Evolutionary conservation across 805 yeast genomes (phyloP).

Genomic region (Candida ascalaphidarum): DNA sequence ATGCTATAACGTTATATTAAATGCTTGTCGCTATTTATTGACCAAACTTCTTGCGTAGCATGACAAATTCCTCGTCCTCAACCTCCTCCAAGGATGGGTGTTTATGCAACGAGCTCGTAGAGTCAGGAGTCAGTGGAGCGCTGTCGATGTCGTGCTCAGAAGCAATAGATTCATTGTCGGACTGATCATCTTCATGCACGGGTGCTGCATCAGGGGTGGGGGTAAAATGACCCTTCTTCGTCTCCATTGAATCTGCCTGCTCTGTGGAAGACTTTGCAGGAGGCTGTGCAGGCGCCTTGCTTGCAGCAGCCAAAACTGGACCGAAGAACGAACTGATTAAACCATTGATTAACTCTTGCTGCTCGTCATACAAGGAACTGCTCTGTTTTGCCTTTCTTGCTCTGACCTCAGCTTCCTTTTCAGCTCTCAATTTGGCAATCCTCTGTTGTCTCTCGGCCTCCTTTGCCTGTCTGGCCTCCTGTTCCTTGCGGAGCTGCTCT

Average conservation of each 20-base stretch:
- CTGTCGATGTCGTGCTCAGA: slow-evolving; percentile 8
- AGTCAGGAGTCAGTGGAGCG: not conserved
- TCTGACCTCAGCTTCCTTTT: slow-evolving; percentile 2
- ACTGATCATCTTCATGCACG: slow-evolving; percentile 1
- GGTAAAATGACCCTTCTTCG: not conserved
- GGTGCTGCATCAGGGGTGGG: not conserved
- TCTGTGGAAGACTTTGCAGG: not conserved
- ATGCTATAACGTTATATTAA: too few relatives aligned
- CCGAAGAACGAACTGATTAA: slow-evolving; percentile 1
- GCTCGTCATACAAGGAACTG: not conserved
- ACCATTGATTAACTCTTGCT: slow-evolving; percentile 13
- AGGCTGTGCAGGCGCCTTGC: not conserved
- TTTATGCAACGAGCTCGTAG: slow-evolving; percentile 7
- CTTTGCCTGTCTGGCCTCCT: slow-evolving; percentile 3
- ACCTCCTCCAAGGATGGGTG: slow-evolving; percentile 24
- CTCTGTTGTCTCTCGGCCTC: slow-evolving; percentile 2
- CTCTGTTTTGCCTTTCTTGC: slow-evolving; percentile 1
- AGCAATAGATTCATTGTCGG: slow-evolving; percentile 10
- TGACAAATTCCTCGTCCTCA: slow-evolving; percentile 22
- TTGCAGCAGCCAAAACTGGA: slow-evolving; percentile 5
- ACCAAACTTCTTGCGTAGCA: slow-evolving; percentile 30
- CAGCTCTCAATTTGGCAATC: slow-evolving; percentile 2
- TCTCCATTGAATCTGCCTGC: not conserved
- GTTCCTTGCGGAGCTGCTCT: not conserved
- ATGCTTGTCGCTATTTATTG: slow-evolving; percentile 1